A percentile compares a stretch with the other conserved stretches of the same genome.
phyloP scores from a whole-genome alignment of 108 stramenopile species.

The Cyclotella atomus region DNA sequence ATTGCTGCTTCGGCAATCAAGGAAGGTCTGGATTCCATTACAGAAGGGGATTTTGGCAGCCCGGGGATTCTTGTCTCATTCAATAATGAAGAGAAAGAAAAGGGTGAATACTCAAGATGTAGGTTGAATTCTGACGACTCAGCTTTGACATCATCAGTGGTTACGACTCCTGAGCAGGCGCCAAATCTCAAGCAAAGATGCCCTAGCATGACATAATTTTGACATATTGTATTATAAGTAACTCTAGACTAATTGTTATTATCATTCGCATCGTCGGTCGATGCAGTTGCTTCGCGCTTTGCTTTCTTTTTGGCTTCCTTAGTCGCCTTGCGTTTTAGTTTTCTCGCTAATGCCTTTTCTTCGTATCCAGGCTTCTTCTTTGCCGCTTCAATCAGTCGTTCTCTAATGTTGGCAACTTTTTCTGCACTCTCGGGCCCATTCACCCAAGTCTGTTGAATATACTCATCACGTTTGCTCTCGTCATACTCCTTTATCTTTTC shows the following conservation, averaged over 20 bases:
- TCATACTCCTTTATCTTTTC: constrained; percentile 79
- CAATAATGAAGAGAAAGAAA: constrained; percentile 21
- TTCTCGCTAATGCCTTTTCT: constrained; percentile 73
- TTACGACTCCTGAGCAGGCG: neutral
- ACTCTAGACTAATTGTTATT: neutral
- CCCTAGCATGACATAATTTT: neutral
- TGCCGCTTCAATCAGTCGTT: constrained; percentile 77
- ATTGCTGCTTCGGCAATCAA: constrained; percentile 3
- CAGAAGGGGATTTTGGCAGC: constrained; percentile 22
- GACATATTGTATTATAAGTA: neutral
- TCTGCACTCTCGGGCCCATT: constrained; percentile 82
- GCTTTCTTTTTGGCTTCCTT: constrained; percentile 73
- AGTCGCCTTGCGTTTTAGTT: constrained; percentile 67
- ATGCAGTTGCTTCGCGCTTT: constrained; percentile 41
- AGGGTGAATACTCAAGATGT: constrained; percentile 27
- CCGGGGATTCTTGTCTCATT: constrained; percentile 17
- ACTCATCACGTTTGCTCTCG: constrained; percentile 50
- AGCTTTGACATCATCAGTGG: constrained; percentile 6
- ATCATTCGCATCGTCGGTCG: neutral
- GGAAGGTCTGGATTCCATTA: constrained; percentile 16
- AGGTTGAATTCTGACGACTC: constrained; percentile 32
- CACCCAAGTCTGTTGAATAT: constrained; percentile 63
- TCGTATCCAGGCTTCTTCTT: constrained; percentile 79
- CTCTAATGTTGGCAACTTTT: constrained; percentile 84
- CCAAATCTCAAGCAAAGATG: neutral